A percentile compares a stretch with the other conserved stretches of the same genome.
Conservation (phyloP, 1,284 basidiomycete species). For the Coniferiporia weirii region DNA sequence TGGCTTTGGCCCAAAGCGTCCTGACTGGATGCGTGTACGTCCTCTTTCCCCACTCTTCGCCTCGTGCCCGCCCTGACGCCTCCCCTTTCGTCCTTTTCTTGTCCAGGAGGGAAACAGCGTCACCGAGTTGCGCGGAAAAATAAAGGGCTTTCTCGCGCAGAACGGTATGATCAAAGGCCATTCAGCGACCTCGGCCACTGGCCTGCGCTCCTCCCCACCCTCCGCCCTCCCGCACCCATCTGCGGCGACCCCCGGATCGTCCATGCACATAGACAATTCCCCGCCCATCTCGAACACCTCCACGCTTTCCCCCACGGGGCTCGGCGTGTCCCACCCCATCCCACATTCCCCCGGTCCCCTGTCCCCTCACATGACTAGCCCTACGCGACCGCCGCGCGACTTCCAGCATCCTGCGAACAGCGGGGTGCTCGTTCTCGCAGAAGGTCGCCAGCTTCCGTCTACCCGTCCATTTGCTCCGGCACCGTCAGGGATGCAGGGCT, state of each 20-base stretch:
- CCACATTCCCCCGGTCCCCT: not conserved
- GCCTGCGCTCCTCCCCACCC: not conserved
- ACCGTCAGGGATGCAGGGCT: not conserved
- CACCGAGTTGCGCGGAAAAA: constrained; percentile 61
- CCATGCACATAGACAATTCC: not conserved
- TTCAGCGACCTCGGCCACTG: constrained; percentile 29
- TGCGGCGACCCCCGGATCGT: not conserved
- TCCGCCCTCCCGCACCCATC: not conserved
- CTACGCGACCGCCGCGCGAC: not conserved
- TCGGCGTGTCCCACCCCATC: not conserved
- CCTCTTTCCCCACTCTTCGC: constrained; percentile 10
- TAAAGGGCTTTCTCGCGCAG: constrained; percentile 68
- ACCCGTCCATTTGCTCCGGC: not conserved
- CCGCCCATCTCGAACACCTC: not conserved
- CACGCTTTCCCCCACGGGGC: not conserved
- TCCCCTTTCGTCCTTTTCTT: constrained; percentile 10
- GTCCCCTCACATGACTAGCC: not conserved
- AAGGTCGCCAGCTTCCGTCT: too few species aligned
- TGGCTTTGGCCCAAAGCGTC: constrained; percentile 77
- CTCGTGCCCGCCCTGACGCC: not conserved
- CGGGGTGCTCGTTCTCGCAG: not conserved
- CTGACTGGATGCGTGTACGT: constrained; percentile 76
- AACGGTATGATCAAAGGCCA: constrained; percentile 85
- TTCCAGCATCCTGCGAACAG: not conserved
- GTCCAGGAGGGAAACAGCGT: constrained; percentile 64